Evolutionary conservation across 208 protist genomes (phyloP), one percentile per base, ranked within the genome.

Genomic region (Trypanosoma platydactyli): DNA sequence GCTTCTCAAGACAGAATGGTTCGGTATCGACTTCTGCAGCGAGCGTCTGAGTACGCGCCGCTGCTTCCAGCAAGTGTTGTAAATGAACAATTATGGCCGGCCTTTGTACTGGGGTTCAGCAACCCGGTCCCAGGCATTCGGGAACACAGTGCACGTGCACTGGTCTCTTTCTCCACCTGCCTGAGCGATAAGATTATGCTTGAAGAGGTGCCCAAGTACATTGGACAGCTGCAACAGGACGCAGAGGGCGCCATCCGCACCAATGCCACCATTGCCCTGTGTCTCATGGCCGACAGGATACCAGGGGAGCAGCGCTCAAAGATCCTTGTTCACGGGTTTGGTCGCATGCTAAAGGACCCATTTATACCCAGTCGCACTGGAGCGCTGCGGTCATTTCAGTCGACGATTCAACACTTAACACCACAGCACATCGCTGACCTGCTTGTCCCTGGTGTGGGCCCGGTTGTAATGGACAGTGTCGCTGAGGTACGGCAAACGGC

Each of bases 251-350:
- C 84, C 4, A 84, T 97, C 49, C 82, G 92, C 55, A 86, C 92
- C 44, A 97, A 97, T 69, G 88, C 92, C 15, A 93, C 89, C 7
- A 91, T 97, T 66, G 81, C 81, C 15, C 64, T 95, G 35, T 84
- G 86, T 53, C 62, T 89, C 16, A 74, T 97, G 20, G 74, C 72
- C 0, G 65, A 77, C 1, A 55, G 71, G 54, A 76, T 96, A 46
- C 78, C 84, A 9, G 55, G 62, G 1, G 66, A 65, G 29, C 56
- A 73, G 51, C 81, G 89, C 13, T 76, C 80, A 24, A 59, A 46
- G 30, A 73, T 91, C 2, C 63, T 96, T 29, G 59, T 91, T 25
- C 70, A 69, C 15, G 83, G 63, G 15, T 95, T 92, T 67, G 68
- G 76, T 20, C 74, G 90, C 20, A 90, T 91, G 81, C 71, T 97